These are phyloP conservation scores for Mycena citricolor DNA, from an alignment of 1,284 basidiomycete species.

Conservation along the genomic window DNA sequence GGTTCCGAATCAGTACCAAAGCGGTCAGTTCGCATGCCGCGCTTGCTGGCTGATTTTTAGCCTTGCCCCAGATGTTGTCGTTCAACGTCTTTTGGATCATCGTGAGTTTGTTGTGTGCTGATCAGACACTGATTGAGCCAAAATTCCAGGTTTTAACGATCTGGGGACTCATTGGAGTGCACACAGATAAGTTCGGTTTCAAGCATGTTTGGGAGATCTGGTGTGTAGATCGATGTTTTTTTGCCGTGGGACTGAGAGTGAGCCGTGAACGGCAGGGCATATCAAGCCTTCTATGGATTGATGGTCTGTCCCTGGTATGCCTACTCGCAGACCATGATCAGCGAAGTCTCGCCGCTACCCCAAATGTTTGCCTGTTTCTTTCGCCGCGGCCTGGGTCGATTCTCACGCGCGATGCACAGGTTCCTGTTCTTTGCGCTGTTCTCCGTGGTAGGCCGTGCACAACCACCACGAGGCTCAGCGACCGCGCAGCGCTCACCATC, in stretches of 20 bases:
- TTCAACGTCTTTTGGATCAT: slow-evolving; percentile 78
- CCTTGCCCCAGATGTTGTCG: slow-evolving; percentile 55
- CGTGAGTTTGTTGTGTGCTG: slow-evolving; percentile 33
- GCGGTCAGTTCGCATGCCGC: slow-evolving; percentile 39
- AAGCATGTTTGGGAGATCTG: slow-evolving; percentile 83
- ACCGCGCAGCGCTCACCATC: not conserved
- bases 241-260: not conserved
- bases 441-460: slow-evolving; percentile 51
- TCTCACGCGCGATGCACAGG: slow-evolving; percentile 36
- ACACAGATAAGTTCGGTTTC: slow-evolving; percentile 74
- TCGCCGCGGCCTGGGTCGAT: slow-evolving; percentile 7
- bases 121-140: not conserved
- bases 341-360: slow-evolving; percentile 74
- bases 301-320: slow-evolving; percentile 86
- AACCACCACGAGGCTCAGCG: not conserved
- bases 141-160: slow-evolving; percentile 55
- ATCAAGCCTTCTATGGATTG: slow-evolving; percentile 73
- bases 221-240: slow-evolving; percentile 33
- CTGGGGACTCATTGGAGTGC: slow-evolving; percentile 79
- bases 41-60: not conserved
- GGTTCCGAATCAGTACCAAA: slow-evolving; percentile 71
- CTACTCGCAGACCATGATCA: slow-evolving; percentile 83
- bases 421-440: slow-evolving; percentile 80
- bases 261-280: slow-evolving; percentile 44
- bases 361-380: slow-evolving; percentile 54